These are phyloP conservation scores for Colletotrichum sp. DNA, from an alignment of 2,329 filamentous ascomycete genomes.

Conservation along the genomic window DNA sequence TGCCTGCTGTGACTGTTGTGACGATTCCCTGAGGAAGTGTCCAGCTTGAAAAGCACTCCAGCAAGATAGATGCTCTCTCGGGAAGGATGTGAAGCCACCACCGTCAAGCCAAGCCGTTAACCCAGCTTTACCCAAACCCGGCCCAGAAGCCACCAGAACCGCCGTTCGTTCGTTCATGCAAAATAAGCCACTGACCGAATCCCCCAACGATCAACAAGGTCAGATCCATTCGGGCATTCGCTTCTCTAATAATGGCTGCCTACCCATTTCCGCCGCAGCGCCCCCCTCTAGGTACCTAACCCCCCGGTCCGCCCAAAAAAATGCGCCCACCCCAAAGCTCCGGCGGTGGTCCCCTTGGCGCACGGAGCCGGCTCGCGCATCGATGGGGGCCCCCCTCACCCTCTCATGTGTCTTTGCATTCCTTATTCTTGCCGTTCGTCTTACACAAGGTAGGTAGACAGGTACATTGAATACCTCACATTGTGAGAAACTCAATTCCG, in stretches of 20 bases:
- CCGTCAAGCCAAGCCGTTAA: neutral
- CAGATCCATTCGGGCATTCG: neutral
- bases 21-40: too few species aligned
- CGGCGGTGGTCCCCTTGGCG: neutral
- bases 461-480: neutral
- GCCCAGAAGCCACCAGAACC: neutral
- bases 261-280: neutral
- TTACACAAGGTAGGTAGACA: neutral
- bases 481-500: neutral
- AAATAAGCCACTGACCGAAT: neutral
- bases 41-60: neutral
- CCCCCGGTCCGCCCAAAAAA: neutral
- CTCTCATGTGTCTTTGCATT: neutral
- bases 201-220: neutral
- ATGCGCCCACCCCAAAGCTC: neutral
- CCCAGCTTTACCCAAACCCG: neutral
- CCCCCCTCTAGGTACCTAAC: neutral
- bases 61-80: neutral
- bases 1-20: too few species aligned
- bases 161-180: neutral
- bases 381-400: neutral
- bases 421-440: neutral
- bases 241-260: neutral
- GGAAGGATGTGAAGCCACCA: neutral
- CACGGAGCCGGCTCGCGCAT: neutral